phyloP scores from a whole-genome alignment of 495 filamentous ascomycete species.

The Talaromyces borbonicus region DNA sequence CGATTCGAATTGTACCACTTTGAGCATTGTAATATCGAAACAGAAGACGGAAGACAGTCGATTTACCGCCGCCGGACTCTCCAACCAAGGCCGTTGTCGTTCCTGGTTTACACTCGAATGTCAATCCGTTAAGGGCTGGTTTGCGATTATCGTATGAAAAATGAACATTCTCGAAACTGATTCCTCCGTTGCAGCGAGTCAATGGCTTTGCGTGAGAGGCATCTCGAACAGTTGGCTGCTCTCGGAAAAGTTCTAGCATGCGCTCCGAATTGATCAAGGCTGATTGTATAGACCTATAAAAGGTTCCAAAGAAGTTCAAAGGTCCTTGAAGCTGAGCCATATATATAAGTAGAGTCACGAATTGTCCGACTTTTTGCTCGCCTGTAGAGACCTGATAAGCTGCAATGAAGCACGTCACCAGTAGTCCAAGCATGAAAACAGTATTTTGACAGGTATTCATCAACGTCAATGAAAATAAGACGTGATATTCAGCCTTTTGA shows the following conservation, averaged over 20 bases:
- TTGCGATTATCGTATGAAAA: slow-evolving; percentile 87
- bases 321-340: slow-evolving; percentile 88
- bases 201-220: slow-evolving; percentile 45
- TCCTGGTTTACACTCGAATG: slow-evolving; percentile 74
- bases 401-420: slow-evolving; percentile 74
- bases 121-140: slow-evolving; percentile 71
- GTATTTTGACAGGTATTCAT: slow-evolving; percentile 93
- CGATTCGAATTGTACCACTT: slow-evolving; percentile 69
- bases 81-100: slow-evolving; percentile 94
- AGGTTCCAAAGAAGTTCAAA: slow-evolving; percentile 95
- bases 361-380: slow-evolving; percentile 61
- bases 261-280: slow-evolving; percentile 96
- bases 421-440: slow-evolving; percentile 83
- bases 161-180: slow-evolving; percentile 75
- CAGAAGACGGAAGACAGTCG: slow-evolving; percentile 89
- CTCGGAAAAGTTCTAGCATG: slow-evolving; percentile 90
- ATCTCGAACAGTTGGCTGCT: slow-evolving; percentile 84
- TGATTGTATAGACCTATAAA: slow-evolving; percentile 92
- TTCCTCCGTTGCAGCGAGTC: slow-evolving; percentile 60
- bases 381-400: slow-evolving; percentile 79
- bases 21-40: slow-evolving; percentile 89
- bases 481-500: slow-evolving; percentile 80
- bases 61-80: slow-evolving; percentile 94
- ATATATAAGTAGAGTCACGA: slow-evolving; percentile 75
- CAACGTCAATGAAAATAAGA: slow-evolving; percentile 75